Evolutionary conservation across 2,329 filamentous ascomycete species (phyloP).

Genomic region (Colletotrichum melonis): DNA sequence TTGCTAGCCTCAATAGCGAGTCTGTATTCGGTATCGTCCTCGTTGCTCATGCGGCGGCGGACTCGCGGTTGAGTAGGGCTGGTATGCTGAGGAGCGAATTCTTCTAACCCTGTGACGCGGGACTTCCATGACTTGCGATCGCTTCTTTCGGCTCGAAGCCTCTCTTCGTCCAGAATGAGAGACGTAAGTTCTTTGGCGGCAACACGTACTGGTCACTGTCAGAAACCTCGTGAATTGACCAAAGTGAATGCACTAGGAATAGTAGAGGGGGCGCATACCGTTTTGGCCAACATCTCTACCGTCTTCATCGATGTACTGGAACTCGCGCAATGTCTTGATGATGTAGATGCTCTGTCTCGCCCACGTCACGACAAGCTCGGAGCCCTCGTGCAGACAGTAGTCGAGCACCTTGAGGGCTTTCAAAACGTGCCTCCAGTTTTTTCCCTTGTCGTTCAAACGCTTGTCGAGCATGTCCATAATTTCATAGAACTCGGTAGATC

Average conservation of each 20-base stretch:
- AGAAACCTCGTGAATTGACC: slow-evolving; percentile 41
- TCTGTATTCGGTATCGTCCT: slow-evolving; percentile 90
- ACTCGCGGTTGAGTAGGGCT: slow-evolving; percentile 48
- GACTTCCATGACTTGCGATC: slow-evolving; percentile 98
- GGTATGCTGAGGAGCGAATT: slow-evolving; percentile 68
- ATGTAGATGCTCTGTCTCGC: slow-evolving; percentile 98
- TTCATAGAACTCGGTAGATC: slow-evolving; percentile 97
- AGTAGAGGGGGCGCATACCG: slow-evolving; percentile 66
- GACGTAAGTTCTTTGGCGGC: slow-evolving; percentile 96
- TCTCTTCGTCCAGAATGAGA: slow-evolving; percentile 92
- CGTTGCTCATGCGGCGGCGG: slow-evolving; percentile 63
- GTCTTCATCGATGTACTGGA: slow-evolving; percentile 96
- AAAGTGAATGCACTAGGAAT: too few species aligned
- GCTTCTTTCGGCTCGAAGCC: slow-evolving; percentile 87
- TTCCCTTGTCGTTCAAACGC: slow-evolving; percentile 97
- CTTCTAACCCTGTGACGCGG: slow-evolving; percentile 91
- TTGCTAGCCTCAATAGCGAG: slow-evolving; percentile 96
- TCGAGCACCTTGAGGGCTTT: slow-evolving; percentile 98
- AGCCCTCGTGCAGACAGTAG: slow-evolving; percentile 97
- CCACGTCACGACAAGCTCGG: slow-evolving; percentile 97
- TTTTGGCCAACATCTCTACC: slow-evolving; percentile 96
- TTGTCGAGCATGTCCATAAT: slow-evolving; percentile 99
- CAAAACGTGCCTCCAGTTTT: slow-evolving; percentile 98
- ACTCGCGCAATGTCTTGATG: slow-evolving; percentile 97
- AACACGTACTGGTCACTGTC: slow-evolving; percentile 77